phyloP scores from a whole-genome alignment of 768 basidiomycete species.

The Chalciporus piperatus region DNA sequence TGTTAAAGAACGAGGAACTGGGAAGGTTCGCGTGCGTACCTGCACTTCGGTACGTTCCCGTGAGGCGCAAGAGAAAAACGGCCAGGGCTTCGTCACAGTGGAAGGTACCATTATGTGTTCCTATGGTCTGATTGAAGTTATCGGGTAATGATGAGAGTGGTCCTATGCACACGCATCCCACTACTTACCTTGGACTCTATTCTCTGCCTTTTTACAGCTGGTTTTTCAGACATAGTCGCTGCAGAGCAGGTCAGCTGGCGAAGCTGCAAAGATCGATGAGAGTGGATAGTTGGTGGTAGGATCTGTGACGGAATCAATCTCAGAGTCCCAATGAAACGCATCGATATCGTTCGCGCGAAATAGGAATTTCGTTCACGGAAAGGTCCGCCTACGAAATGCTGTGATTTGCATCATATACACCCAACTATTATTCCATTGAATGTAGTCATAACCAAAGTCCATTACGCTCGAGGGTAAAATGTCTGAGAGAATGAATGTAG shows the following conservation, averaged over 20 bases:
- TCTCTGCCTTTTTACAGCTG: slow-evolving; percentile 41
- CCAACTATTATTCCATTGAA: slow-evolving; percentile 18
- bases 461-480: slow-evolving; percentile 20
- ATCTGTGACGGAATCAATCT: not conserved
- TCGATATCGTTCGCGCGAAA: not conserved
- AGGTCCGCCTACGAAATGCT: not conserved
- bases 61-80: slow-evolving; percentile 81
- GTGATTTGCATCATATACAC: slow-evolving; percentile 22
- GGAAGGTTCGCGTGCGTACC: slow-evolving; percentile 40
- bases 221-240: slow-evolving; percentile 22
- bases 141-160: not conserved
- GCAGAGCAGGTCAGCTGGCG: not conserved
- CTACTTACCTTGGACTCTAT: slow-evolving; percentile 39
- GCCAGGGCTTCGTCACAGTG: slow-evolving; percentile 98
- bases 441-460: slow-evolving; percentile 17
- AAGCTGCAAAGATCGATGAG: not conserved
- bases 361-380: too few relatives aligned
- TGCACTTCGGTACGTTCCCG: slow-evolving; percentile 70
- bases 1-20: slow-evolving; percentile 1
- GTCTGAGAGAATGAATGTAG: slow-evolving; percentile 24
- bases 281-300: not conserved
- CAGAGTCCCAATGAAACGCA: too few relatives aligned
- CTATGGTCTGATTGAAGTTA: slow-evolving; percentile 58
- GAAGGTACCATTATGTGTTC: slow-evolving; percentile 94
- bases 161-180: not conserved